Conservation (phyloP, 1,284 basidiomycete genomes). For the Moniliophthora roreri region DNA sequence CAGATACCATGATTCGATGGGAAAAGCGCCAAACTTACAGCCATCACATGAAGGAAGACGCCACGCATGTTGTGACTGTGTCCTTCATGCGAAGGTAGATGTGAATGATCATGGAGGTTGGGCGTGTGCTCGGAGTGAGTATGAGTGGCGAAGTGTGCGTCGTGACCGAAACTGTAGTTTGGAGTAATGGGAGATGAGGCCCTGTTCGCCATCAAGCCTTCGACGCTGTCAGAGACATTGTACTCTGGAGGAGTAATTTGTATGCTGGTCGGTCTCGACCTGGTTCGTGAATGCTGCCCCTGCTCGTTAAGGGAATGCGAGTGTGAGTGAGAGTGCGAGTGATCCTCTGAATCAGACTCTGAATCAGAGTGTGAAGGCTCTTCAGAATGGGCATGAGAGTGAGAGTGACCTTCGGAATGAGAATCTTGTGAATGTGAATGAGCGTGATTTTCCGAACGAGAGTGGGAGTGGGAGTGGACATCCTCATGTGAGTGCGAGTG, state of each 20-base stretch:
- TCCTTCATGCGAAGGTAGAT: constrained; percentile 63
- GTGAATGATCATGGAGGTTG: constrained; percentile 52
- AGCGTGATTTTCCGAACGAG: constrained; percentile 14
- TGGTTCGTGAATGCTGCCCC: constrained; percentile 17
- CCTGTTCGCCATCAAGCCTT: constrained; percentile 5
- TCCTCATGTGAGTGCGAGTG: constrained; percentile 19
- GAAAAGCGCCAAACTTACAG: constrained; percentile 47
- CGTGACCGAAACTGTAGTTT: constrained; percentile 58
- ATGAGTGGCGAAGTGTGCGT: constrained; percentile 57
- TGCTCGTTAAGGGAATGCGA: constrained; percentile 8
- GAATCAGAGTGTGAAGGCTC: no score
- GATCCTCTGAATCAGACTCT: no score
- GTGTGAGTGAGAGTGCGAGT: constrained; percentile 34
- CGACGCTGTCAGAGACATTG: constrained; percentile 16
- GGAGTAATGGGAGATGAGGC: constrained; percentile 53
- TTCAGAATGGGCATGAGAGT: constrained; percentile 26
- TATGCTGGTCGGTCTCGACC: constrained; percentile 30
- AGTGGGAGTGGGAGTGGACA: constrained; percentile 28
- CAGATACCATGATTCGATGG: background rate
- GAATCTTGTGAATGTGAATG: constrained; percentile 27
- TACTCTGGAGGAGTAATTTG: constrained; percentile 25
- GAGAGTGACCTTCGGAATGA: constrained; percentile 30
- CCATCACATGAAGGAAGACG: constrained; percentile 94
- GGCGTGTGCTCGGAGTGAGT: constrained; percentile 50
- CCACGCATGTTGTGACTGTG: constrained; percentile 99